A percentile compares a stretch with the other conserved stretches of the same genome.
Conservation (phyloP, 2,329 filamentous ascomycete species). For the Lasiodiplodia citricola region DNA sequence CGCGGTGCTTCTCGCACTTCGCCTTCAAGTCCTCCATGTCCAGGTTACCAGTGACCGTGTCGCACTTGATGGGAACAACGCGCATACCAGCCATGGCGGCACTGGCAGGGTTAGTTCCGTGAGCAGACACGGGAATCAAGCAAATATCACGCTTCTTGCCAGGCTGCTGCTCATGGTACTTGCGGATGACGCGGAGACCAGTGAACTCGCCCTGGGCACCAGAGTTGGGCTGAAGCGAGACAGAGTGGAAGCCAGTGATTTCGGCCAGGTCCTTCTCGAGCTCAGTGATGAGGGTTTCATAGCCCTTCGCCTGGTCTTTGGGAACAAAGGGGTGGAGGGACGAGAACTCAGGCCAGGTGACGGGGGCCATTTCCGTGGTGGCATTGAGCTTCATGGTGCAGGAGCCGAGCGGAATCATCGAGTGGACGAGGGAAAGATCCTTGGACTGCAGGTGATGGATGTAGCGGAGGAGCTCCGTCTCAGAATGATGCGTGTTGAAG, state of each 20-base stretch:
- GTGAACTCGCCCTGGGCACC: conserved; percentile 95
- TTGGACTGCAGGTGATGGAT: conserved; percentile 93
- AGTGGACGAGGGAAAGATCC: conserved; percentile 91
- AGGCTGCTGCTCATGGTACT: conserved; percentile 73
- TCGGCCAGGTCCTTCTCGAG: conserved; percentile 77
- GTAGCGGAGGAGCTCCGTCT: conserved; percentile 92
- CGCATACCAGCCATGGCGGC: conserved; percentile 96
- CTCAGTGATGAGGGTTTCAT: conserved; percentile 70
- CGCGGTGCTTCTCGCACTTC: conserved; percentile 87
- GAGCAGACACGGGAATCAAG: conserved; percentile 91
- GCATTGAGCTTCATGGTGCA: conserved; percentile 99
- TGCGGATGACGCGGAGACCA: conserved; percentile 84
- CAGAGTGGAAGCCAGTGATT: conserved; percentile 89
- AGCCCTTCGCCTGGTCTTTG: conserved; percentile 67
- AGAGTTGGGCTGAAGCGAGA: conserved; percentile 92
- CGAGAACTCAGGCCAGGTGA: conserved; percentile 77
- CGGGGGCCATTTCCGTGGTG: conserved; percentile 88
- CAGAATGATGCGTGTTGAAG: conserved; percentile 93
- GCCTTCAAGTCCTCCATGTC: conserved; percentile 83
- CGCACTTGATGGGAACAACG: conserved; percentile 90
- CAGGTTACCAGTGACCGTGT: conserved; percentile 83
- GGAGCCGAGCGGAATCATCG: conserved; percentile 95
- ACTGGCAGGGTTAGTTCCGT: conserved; percentile 94
- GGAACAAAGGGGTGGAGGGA: conserved; percentile 83
- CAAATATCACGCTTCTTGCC: conserved; percentile 83